Conservation (phyloP, 2,329 filamentous ascomycete species). For the Graphiopsis chlorocephala region DNA sequence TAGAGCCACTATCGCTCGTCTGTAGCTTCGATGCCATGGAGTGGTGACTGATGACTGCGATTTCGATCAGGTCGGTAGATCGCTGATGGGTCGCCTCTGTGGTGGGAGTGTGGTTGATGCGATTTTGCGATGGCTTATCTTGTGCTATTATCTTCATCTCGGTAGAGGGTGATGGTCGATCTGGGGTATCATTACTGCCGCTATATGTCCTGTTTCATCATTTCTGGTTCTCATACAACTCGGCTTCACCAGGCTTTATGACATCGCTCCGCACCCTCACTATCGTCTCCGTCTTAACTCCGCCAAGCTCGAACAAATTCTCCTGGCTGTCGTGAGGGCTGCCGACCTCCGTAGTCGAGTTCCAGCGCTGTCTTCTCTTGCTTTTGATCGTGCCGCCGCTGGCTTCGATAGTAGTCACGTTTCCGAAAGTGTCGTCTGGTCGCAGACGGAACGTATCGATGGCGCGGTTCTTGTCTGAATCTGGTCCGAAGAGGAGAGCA, state of each 20-base stretch:
- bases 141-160: not conserved
- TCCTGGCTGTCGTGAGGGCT: conserved; percentile 6
- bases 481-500: conserved; percentile 52
- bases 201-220: not conserved
- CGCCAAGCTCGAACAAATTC: conserved; percentile 4
- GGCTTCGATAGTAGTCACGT: conserved; percentile 27
- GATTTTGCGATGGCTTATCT: not conserved
- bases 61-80: not conserved
- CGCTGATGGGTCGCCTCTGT: not conserved
- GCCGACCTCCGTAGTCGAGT: not conserved
- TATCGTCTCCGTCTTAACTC: conserved; percentile 8
- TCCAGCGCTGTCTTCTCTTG: not conserved
- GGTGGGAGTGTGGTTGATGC: not conserved
- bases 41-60: not conserved
- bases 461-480: conserved; percentile 31
- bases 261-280: conserved; percentile 9
- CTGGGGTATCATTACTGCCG: not conserved
- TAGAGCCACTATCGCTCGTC: not conserved
- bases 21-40: not conserved
- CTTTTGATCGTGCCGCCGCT: not conserved
- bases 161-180: not conserved
- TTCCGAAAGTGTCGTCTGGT: conserved; percentile 25
- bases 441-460: conserved; percentile 27
- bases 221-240: not conserved
- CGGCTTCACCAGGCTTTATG: not conserved